These are phyloP conservation scores for Fraxinus paxiana DNA, from an alignment of 305 asterid genomes.

Conservation along the genomic window DNA sequence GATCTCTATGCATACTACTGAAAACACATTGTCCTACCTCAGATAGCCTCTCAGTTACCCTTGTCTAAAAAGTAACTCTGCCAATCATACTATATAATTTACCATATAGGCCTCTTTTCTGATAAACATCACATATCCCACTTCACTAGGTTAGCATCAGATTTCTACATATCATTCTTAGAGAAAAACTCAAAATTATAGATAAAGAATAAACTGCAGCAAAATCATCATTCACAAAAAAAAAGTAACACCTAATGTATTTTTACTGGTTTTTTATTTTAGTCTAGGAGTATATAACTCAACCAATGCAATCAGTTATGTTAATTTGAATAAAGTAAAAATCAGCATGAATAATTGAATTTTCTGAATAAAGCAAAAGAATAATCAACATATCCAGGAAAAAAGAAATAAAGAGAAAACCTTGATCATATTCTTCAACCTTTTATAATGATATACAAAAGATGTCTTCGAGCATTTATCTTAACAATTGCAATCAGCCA, in stretches of 20 bases:
- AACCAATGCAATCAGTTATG: background rate
- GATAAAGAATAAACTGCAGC: background rate
- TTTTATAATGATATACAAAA: constrained; percentile 30
- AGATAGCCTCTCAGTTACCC: constrained; percentile 6
- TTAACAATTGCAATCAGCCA: background rate
- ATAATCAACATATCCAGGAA: background rate
- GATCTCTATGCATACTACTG: constrained; percentile 3
- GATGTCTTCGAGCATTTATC: background rate
- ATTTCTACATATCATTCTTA: background rate
- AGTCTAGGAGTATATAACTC: background rate
- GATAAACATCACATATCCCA: constrained; percentile 11
- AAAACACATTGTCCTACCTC: constrained; percentile 16
- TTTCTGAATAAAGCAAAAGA: background rate
- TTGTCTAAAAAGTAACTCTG: constrained; percentile 15
- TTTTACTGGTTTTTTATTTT: constrained; percentile 5
- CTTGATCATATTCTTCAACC: constrained; percentile 92
- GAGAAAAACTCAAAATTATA: background rate
- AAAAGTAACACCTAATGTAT: constrained; percentile 1
- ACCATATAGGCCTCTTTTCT: background rate
- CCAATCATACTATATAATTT: background rate
- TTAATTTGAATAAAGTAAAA: constrained; percentile 18
- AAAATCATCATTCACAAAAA: constrained; percentile 7
- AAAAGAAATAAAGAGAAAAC: constrained; percentile 26
- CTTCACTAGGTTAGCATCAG: background rate
- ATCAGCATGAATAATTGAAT: constrained; percentile 32